Percentiles rank a stretch among this genome's conserved stretches.
phyloP scores from a whole-genome alignment of 164 flowering plant species.

The Kingdonia uniflora region DNA sequence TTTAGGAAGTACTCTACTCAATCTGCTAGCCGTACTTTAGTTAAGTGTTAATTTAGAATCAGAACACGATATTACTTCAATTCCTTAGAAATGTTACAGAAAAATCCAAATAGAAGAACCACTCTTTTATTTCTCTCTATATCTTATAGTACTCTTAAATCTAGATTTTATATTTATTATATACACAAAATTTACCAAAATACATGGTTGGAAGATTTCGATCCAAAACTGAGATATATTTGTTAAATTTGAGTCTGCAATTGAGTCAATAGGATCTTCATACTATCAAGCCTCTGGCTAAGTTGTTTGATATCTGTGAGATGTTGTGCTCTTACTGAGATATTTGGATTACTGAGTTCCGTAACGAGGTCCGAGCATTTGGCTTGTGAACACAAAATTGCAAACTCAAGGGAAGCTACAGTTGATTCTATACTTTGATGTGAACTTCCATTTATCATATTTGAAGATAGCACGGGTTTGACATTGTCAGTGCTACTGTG shows the following conservation, averaged over 20 bases:
- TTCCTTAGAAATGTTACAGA: too few relatives aligned
- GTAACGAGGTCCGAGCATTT: constrained; percentile 48
- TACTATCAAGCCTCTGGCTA: constrained; percentile 44
- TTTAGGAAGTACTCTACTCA: too few relatives aligned
- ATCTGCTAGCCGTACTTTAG: too few relatives aligned
- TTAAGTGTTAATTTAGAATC: too few relatives aligned
- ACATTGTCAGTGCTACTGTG: constrained; percentile 24
- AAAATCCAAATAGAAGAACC: too few relatives aligned
- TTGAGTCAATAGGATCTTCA: constrained; percentile 46
- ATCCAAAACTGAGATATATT: constrained; percentile 10
- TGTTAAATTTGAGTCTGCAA: constrained; percentile 40
- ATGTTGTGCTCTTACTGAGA: constrained; percentile 21
- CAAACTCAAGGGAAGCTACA: constrained; percentile 58
- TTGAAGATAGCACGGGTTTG: constrained; percentile 22
- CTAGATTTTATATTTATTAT: constrained; percentile 10
- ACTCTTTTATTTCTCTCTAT: too few relatives aligned
- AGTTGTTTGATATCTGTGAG: constrained; percentile 40
- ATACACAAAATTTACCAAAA: constrained; percentile 32
- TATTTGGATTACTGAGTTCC: constrained; percentile 23
- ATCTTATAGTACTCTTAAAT: too few relatives aligned
- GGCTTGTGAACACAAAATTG: constrained; percentile 51
- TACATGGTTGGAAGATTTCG: constrained; percentile 12
- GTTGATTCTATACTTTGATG: constrained; percentile 37
- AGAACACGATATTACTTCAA: too few relatives aligned
- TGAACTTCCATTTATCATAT: constrained; percentile 15